Evolutionary conservation across 352 stramenopile species (phyloP), one percentile per base, ranked within the genome.

Genomic region (Globisporangium abappressorium): DNA sequence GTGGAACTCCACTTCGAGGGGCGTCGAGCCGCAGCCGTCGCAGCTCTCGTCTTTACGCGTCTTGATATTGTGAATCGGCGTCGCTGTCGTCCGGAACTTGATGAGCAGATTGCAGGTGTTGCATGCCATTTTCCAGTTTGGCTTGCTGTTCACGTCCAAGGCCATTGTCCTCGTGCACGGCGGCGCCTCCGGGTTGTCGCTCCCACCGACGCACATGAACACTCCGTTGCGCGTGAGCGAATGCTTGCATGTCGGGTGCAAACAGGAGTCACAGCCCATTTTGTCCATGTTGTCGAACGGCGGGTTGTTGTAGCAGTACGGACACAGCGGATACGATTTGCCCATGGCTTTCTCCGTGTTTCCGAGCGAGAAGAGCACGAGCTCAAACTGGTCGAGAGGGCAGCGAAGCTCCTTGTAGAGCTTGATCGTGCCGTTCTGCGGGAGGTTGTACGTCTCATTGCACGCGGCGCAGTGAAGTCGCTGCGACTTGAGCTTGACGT

Each of bases 51-150:
- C 46, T 43, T 78, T 66, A 18, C 62, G 24, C 24, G 68, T 67
- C 36, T 72, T 67, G 55, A 80, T 77, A 8, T 59, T 69, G 60
- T 82, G 76, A 22, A 80, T 80, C 11, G 62, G 67, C 8, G 68
- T 66, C 11, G 63, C 26, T n/a, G 57, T 47, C 28, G 61, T 68
- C 43, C 75, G 76, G 65, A 86, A 86, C 24, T 73, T 68, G 57
- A 85, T 70, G 5, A 86, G 61, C 41, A 74, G 68, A 41, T 85
- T 81, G 68, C 78, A 86, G 22, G 64, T 73, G 46, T 85, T 86
- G 62, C 78, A 85, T 14, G 73, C 73, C 59, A 85, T 67, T 43
- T 86, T 86, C 78, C 78, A 86, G 57, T 86, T 85, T 11, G 78
- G 78, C 47, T 82, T 78, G 38, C 69, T 80, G 54, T 82, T 83